A percentile compares a stretch with the other conserved stretches of the same genome.
These are phyloP conservation scores for Blastobotrys petasosporus DNA, from an alignment of 1,139 yeast species.

Conservation along the genomic window DNA sequence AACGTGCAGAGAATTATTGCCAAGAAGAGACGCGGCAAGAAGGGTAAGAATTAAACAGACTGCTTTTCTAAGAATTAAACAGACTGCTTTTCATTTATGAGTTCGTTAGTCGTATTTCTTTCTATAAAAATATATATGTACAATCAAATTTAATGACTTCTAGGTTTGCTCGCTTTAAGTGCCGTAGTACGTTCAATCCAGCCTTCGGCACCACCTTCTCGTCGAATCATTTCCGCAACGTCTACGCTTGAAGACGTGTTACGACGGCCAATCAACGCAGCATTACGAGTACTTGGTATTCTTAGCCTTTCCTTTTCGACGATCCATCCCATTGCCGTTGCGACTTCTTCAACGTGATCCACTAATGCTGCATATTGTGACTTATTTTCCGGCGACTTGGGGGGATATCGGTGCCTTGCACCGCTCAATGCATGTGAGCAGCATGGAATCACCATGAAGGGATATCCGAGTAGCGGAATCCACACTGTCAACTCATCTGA, in stretches of 20 bases:
- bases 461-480: constrained; percentile 83
- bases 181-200: constrained; percentile 60
- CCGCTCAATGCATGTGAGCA: constrained; percentile 88
- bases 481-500: constrained; percentile 94
- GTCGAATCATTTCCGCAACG: constrained; percentile 42
- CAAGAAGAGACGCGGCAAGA: constrained; percentile 27
- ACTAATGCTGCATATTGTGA: constrained; percentile 81
- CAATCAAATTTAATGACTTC: constrained; percentile 30
- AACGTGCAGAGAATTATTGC: constrained; percentile 23
- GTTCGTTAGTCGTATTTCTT: neutral
- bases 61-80: neutral
- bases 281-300: constrained; percentile 91
- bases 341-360: constrained; percentile 71
- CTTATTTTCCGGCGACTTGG: constrained; percentile 38
- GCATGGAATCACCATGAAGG: constrained; percentile 91
- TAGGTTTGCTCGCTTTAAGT: constrained; percentile 29
- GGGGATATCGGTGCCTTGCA: constrained; percentile 57
- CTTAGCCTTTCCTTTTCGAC: constrained; percentile 82
- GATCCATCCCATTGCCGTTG: constrained; percentile 71
- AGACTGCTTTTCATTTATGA: neutral
- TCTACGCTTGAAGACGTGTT: constrained; percentile 33
- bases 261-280: constrained; percentile 71
- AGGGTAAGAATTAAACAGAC: constrained; percentile 13
- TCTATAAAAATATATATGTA: constrained; percentile 1
- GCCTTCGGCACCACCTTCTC: constrained; percentile 83